Base-by-base conservation (phyloP, 1,139 yeast species). In the Candida sp. region DNA sequence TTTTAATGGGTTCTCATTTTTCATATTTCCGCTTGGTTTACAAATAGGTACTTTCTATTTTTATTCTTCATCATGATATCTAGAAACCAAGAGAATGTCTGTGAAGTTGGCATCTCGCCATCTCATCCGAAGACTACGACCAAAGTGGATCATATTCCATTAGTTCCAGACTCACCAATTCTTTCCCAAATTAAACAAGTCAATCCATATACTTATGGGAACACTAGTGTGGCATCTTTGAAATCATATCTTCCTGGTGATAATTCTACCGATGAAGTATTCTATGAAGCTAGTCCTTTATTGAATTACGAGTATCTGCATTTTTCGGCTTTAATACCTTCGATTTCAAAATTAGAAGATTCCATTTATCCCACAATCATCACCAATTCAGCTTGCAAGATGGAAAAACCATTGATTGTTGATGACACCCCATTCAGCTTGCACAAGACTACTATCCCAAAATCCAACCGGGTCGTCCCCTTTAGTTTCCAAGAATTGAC, bases 211-310 rank as follows among this genome's bases (percentile, higher is more conserved):
- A 25, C 32, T 6, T 36, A 5, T 36, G 3, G 5, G 2, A 36
- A 36, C 12, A 36, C 38, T 27, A 15, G 21, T 15, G 25, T 8
- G 15, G 21, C 9, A 11, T 27, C 33, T 4, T 21, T 29, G 21
- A 27, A 27, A 27, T 9, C 21, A 3, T 19, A 25, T 15, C 4
- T 12, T 19, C 34, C 22, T 3, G 30, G 19, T 25, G 6, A 27
- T 5, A 2, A 2, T 11, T 37, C 39, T 11, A 32, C 9, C 8
- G 21, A 37, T 12, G 39, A 37, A 37, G 39, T 15, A 3, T 37
- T 12, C 3, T 37, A 37, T 22, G 39, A 37, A 29, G 39, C 39
- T 4, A 37, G 39, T 29, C 23, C 39, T 9, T 30, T n/a, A 12
- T 29, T 37, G 11, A 21, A 27, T 19, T 21, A 37, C 19, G 39